A percentile compares a stretch with the other conserved stretches of the same genome.
Evolutionary conservation across 1,284 basidiomycete species (phyloP).

Genomic region (Inonotus hispidus): DNA sequence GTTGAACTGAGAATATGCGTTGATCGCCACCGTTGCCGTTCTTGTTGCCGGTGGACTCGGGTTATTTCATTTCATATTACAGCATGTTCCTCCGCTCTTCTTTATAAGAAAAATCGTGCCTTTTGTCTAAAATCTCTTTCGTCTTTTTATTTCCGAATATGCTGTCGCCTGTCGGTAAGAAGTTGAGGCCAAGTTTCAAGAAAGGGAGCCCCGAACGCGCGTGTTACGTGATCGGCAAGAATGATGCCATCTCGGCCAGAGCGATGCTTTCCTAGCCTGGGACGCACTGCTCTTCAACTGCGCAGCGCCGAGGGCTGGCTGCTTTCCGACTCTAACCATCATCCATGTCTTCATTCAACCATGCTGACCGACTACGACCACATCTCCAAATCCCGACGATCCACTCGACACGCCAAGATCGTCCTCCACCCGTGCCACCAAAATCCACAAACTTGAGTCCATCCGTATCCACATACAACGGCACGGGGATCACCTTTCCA

Average conservation of each 20-base stretch:
- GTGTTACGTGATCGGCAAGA: not conserved
- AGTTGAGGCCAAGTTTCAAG: not conserved
- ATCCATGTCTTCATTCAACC: not conserved
- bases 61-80: not conserved
- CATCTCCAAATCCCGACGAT: conserved; percentile 3
- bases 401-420: not conserved
- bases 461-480: not conserved
- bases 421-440: conserved; percentile 1
- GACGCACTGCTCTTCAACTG: not conserved
- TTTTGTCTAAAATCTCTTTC: not conserved
- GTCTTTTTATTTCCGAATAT: not conserved
- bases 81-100: not conserved
- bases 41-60: not conserved
- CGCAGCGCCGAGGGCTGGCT: not conserved
- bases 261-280: not conserved
- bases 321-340: not conserved
- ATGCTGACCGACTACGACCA: conserved; percentile 1
- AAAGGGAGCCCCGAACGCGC: not conserved
- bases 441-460: not conserved
- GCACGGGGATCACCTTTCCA: not conserved
- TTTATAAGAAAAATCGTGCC: not conserved
- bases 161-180: too few species aligned
- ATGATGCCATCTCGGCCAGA: not conserved
- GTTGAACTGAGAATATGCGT: not conserved
- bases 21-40: not conserved